Conservation (phyloP, 345 rosid species). For the Bretschneidera sinensis region DNA sequence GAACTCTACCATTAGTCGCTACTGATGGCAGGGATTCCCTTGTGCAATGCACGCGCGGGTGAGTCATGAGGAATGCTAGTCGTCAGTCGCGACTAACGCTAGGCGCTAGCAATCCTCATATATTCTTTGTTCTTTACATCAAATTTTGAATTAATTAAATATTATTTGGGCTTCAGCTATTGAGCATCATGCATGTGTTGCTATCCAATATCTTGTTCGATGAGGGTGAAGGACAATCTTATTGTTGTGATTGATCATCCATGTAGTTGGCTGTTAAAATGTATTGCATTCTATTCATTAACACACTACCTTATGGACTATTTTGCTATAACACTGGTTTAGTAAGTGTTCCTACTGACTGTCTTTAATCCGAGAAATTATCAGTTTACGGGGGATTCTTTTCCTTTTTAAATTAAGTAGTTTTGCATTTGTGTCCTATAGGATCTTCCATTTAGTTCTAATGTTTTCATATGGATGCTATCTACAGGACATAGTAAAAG, state of each 20-base stretch:
- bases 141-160: background rate
- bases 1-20: too few relatives aligned
- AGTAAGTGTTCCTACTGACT: too few relatives aligned
- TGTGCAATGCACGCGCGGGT: too few relatives aligned
- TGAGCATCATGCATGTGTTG: conserved; percentile 6
- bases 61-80: too few relatives aligned
- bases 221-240: background rate
- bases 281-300: background rate
- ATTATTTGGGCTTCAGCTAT: conserved; percentile 6
- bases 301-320: background rate
- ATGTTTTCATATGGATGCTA: conserved; percentile 19
- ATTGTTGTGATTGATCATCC: background rate
- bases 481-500: conserved; percentile 48
- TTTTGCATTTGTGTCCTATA: background rate
- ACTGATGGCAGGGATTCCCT: too few relatives aligned
- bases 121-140: conserved; percentile 4
- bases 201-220: conserved; percentile 6
- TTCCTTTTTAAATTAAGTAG: background rate
- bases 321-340: too few relatives aligned
- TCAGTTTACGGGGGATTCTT: background rate
- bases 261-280: background rate
- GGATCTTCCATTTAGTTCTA: conserved; percentile 12
- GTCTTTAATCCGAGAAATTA: too few relatives aligned
- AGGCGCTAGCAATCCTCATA: too few relatives aligned
- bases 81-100: too few relatives aligned